Percentiles rank a stretch among this genome's conserved stretches.
Conservation (phyloP, 345 rosid species). For the Lepidium didymum region DNA sequence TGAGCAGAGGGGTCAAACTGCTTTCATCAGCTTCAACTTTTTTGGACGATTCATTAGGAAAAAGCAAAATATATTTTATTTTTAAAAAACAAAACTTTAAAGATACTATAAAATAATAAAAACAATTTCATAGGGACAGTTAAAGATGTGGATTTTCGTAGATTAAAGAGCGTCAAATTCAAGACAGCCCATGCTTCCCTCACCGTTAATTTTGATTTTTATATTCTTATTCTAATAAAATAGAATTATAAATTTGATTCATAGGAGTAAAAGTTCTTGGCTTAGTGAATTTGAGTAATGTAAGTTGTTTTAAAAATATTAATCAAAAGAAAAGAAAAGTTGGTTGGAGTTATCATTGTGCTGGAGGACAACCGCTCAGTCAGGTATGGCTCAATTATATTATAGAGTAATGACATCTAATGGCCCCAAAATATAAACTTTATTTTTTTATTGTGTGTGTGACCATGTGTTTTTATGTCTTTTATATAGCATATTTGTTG, state of each 20-base stretch:
- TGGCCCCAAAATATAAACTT: background rate
- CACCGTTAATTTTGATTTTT: background rate
- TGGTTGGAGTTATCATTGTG: slow-evolving; percentile 11
- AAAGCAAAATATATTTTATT: background rate
- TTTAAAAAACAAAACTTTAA: background rate
- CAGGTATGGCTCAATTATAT: slow-evolving; percentile 8
- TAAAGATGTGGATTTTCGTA: background rate
- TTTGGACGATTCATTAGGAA: slow-evolving; percentile 11
- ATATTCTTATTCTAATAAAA: background rate
- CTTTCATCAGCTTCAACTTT: slow-evolving; percentile 17
- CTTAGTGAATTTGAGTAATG: too few species aligned
- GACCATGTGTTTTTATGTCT: background rate
- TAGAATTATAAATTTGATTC: background rate
- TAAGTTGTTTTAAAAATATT: background rate
- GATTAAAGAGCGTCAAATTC: slow-evolving; percentile 5
- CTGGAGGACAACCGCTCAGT: background rate
- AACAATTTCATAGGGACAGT: background rate
- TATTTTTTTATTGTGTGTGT: background rate
- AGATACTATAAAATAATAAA: background rate
- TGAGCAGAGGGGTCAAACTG: slow-evolving; percentile 15
- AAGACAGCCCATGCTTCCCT: slow-evolving; percentile 10
- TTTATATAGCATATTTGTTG: background rate
- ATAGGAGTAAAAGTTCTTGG: background rate
- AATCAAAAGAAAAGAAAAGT: background rate
- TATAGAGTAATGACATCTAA: background rate